A percentile compares a stretch with the other conserved stretches of the same genome.
Conservation (phyloP, 2,329 filamentous ascomycete genomes). For the Ambrosiella cleistominuta region DNA sequence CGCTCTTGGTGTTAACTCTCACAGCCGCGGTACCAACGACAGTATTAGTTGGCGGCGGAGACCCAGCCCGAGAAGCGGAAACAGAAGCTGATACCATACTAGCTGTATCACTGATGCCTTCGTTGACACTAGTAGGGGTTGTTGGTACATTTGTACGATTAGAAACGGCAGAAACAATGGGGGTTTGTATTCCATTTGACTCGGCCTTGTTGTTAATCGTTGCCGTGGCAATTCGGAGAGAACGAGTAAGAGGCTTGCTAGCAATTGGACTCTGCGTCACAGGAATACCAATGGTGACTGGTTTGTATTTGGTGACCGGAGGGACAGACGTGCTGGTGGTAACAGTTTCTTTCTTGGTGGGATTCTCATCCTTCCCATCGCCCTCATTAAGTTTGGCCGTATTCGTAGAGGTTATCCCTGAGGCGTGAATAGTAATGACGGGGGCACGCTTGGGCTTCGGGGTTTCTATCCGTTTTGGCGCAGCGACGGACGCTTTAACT, state of each 20-base stretch:
- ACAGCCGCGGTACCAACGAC: conserved; percentile 53
- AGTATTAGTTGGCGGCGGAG: conserved; percentile 38
- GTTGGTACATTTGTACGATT: neutral
- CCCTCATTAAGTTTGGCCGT: too few relatives aligned
- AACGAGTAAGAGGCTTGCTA: neutral
- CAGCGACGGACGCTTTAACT: neutral
- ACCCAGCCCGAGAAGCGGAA: conserved; percentile 50
- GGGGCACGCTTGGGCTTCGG: conserved; percentile 5
- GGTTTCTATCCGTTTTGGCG: conserved; percentile 3
- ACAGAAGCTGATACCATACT: conserved; percentile 56
- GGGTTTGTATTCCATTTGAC: conserved; percentile 13
- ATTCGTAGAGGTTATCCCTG: too few relatives aligned
- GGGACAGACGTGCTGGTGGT: neutral
- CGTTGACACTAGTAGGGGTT: conserved; percentile 39
- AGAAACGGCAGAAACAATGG: conserved; percentile 27
- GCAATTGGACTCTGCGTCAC: neutral
- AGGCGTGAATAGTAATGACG: neutral
- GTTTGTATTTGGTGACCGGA: neutral
- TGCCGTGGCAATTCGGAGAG: conserved; percentile 3
- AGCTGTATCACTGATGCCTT: conserved; percentile 58
- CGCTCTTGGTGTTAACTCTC: conserved; percentile 56
- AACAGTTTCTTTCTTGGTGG: too few relatives aligned
- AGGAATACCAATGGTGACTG: neutral
- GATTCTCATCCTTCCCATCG: too few relatives aligned
- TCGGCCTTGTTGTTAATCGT: neutral